Conservation (phyloP, 78 protist genomes). For the Polysphondylium violaceum region DNA sequence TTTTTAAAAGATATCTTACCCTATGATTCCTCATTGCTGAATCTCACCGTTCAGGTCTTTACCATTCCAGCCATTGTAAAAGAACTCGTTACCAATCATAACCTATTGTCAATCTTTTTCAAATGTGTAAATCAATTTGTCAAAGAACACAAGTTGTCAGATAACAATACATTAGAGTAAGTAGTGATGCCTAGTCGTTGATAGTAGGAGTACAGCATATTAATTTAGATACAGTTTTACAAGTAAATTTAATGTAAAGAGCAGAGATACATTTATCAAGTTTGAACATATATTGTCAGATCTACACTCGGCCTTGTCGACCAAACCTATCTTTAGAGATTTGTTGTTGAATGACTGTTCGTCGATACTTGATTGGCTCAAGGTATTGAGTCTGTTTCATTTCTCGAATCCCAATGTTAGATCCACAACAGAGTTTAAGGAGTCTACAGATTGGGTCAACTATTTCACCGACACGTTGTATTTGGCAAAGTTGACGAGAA, state of each 20-base stretch:
- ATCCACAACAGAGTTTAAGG: background rate
- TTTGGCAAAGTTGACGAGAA: background rate
- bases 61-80: slow-evolving; percentile 27
- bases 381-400: background rate
- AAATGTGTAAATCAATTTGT: background rate
- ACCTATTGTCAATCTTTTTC: background rate
- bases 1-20: slow-evolving; percentile 10
- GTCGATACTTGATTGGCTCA: background rate
- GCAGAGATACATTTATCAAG: background rate
- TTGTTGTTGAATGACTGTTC: background rate
- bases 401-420: slow-evolving; percentile 18
- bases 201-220: too few relatives aligned
- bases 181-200: too few relatives aligned
- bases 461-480: background rate
- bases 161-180: background rate
- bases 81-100: background rate
- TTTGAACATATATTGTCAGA: background rate
- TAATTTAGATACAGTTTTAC: background rate
- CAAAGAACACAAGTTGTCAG: background rate
- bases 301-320: background rate
- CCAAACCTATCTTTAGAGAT: slow-evolving; percentile 7
- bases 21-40: background rate
- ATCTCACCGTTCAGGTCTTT: slow-evolving; percentile 21
- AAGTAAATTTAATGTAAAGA: background rate
- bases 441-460: background rate